These are phyloP conservation scores for Coemansia sp. DNA, from an alignment of 192 early-diverging fungal genomes.

Conservation along the genomic window DNA sequence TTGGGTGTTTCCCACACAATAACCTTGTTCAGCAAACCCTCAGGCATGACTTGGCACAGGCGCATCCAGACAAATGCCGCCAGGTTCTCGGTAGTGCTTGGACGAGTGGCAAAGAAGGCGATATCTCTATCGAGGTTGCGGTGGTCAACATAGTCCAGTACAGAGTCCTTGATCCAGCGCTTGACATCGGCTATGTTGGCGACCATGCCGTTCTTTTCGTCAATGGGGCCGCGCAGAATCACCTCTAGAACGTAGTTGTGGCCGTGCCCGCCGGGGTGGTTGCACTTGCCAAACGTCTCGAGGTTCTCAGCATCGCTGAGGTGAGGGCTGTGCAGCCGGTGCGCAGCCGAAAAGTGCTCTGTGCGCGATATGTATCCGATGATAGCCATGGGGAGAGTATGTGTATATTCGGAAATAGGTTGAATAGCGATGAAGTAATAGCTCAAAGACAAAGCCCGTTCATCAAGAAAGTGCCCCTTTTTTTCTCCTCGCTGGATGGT, in stretches of 20 bases:
- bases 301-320: slow-evolving; percentile 75
- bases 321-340: slow-evolving; percentile 77
- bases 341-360: slow-evolving; percentile 86
- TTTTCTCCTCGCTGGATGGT: neutral
- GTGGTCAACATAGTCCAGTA: slow-evolving; percentile 86
- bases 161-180: slow-evolving; percentile 65
- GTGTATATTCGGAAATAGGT: neutral
- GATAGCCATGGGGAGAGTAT: neutral
- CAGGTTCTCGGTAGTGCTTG: slow-evolving; percentile 88
- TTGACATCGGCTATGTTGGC: slow-evolving; percentile 81
- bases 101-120: slow-evolving; percentile 62
- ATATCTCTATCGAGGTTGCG: slow-evolving; percentile 86
- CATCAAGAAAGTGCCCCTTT: neutral
- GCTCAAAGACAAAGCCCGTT: neutral
- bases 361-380: slow-evolving; percentile 74
- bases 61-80: slow-evolving; percentile 82
- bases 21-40: slow-evolving; percentile 35
- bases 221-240: slow-evolving; percentile 52
- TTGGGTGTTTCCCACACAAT: slow-evolving; percentile 46
- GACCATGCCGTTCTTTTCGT: slow-evolving; percentile 86
- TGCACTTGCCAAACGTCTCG: slow-evolving; percentile 86
- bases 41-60: slow-evolving; percentile 33
- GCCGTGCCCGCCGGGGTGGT: slow-evolving; percentile 80
- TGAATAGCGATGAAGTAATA: neutral
- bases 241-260: slow-evolving; percentile 78